Evolutionary conservation across 2,329 filamentous ascomycete species (phyloP).

Genomic region (Paradendryphiella salina): DNA sequence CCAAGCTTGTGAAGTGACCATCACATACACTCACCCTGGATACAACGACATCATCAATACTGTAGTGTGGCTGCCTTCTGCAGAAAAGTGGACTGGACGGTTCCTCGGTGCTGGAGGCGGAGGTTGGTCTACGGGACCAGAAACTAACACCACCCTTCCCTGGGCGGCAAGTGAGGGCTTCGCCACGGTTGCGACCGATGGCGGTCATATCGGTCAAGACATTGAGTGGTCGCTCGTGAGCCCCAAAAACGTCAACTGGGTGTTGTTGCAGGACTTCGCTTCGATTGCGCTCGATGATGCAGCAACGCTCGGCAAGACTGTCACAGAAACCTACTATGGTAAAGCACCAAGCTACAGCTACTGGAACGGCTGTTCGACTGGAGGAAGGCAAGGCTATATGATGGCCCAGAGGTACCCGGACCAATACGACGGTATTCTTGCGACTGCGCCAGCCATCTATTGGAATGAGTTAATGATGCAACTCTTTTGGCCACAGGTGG

Average conservation of each 20-base stretch:
- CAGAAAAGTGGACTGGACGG: conserved; percentile 26
- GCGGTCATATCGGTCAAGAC: conserved; percentile 18
- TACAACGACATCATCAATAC: conserved; percentile 25
- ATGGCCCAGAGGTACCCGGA: conserved; percentile 38
- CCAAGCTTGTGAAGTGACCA: conserved; percentile 43
- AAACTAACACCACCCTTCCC: conserved; percentile 12
- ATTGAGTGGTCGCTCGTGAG: conserved; percentile 13
- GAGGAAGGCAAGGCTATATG: conserved; percentile 33
- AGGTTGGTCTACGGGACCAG: conserved; percentile 23
- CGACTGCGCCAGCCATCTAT: conserved; percentile 34
- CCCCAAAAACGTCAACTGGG: conserved; percentile 27
- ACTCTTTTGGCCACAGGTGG: conserved; percentile 27
- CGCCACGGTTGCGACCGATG: conserved; percentile 28
- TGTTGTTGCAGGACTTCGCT: conserved; percentile 39
- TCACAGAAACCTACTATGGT: conserved; percentile 36
- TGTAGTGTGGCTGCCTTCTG: conserved; percentile 24
- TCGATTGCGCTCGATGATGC: conserved; percentile 40
- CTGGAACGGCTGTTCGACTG: conserved; percentile 34
- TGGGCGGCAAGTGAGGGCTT: conserved; percentile 28
- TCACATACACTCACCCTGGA: conserved; percentile 37
- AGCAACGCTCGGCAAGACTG: conserved; percentile 33
- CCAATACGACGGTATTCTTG: conserved; percentile 37
- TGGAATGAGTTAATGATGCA: conserved; percentile 21
- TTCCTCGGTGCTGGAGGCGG: conserved; percentile 30
- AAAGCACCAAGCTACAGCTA: conserved; percentile 35